These are phyloP conservation scores for Corynascus novoguineensis DNA, from an alignment of 495 filamentous ascomycete species.

Conservation along the genomic window DNA sequence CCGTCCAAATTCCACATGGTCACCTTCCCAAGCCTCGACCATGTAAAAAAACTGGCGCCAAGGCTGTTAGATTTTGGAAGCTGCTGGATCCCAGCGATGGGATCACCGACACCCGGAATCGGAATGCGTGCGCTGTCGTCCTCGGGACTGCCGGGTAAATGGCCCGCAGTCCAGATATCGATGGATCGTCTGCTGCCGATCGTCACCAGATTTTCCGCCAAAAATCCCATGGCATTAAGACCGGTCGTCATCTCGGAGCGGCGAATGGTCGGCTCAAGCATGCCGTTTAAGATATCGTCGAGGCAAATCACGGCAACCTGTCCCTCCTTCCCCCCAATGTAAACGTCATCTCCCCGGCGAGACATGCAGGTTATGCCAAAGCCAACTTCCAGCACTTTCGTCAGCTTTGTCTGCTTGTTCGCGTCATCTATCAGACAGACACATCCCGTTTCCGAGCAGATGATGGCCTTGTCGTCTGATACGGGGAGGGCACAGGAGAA, in stretches of 20 bases:
- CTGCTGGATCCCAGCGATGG: slow-evolving; percentile 68
- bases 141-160: slow-evolving; percentile 26
- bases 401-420: slow-evolving; percentile 62
- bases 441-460: slow-evolving; percentile 67
- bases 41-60: slow-evolving; percentile 75
- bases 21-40: slow-evolving; percentile 71
- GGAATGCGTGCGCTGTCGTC: slow-evolving; percentile 35
- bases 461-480: slow-evolving; percentile 60
- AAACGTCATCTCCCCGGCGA: slow-evolving; percentile 33
- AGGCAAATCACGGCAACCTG: slow-evolving; percentile 38
- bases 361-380: slow-evolving; percentile 61
- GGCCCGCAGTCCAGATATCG: slow-evolving; percentile 51
- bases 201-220: slow-evolving; percentile 63
- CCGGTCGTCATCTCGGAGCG: slow-evolving; percentile 30
- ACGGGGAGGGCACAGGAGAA: slow-evolving; percentile 76
- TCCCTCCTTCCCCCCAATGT: slow-evolving; percentile 44
- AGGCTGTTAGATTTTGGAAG: slow-evolving; percentile 52
- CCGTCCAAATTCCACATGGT: slow-evolving; percentile 78
- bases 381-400: slow-evolving; percentile 54
- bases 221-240: slow-evolving; percentile 61
- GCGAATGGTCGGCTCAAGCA: slow-evolving; percentile 24
- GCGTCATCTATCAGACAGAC: slow-evolving; percentile 77
- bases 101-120: slow-evolving; percentile 67
- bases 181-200: slow-evolving; percentile 71
- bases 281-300: slow-evolving; percentile 33